Conservation (phyloP, 2,329 filamentous ascomycete genomes). For the Arthroderma sp. region DNA sequence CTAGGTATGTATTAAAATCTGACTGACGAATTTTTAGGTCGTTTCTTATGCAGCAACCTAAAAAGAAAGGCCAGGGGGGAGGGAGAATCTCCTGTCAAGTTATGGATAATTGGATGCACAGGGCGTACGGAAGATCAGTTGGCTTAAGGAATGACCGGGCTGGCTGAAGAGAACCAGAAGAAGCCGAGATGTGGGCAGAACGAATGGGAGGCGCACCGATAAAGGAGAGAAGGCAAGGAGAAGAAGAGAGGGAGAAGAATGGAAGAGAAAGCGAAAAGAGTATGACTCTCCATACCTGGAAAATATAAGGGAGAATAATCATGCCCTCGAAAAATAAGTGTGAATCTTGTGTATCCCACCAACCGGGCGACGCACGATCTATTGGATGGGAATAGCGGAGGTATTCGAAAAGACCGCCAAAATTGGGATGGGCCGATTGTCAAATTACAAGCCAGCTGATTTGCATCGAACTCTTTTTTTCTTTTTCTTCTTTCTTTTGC, state of each 20-base stretch:
- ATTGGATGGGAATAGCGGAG: conserved; percentile 11
- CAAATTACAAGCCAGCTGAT: conserved; percentile 9
- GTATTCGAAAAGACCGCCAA: conserved; percentile 10
- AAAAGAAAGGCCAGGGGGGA: too few species aligned
- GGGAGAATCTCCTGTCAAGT: too few species aligned
- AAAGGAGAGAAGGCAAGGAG: neutral
- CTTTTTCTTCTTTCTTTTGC: conserved; percentile 4
- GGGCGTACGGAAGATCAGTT: too few species aligned
- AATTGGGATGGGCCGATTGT: conserved; percentile 9
- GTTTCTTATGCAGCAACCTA: too few species aligned
- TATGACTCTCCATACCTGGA: conserved; percentile 3
- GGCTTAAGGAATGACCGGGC: too few species aligned
- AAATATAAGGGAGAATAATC: conserved; percentile 7
- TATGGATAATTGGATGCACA: too few species aligned
- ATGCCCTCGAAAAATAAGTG: conserved; percentile 5
- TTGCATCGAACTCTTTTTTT: conserved; percentile 7
- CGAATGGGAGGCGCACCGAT: too few species aligned
- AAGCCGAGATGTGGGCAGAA: too few species aligned
- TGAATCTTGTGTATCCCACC: conserved; percentile 10
- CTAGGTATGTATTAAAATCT: too few species aligned
- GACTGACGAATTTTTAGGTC: too few species aligned
- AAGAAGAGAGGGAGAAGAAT: conserved; percentile 2
- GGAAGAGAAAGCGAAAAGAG: conserved; percentile 3
- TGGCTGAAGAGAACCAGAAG: too few species aligned
- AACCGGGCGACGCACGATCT: conserved; percentile 5